Base-by-base conservation (phyloP, 352 stramenopile species). In the Thalassiosira mediterranea region DNA sequence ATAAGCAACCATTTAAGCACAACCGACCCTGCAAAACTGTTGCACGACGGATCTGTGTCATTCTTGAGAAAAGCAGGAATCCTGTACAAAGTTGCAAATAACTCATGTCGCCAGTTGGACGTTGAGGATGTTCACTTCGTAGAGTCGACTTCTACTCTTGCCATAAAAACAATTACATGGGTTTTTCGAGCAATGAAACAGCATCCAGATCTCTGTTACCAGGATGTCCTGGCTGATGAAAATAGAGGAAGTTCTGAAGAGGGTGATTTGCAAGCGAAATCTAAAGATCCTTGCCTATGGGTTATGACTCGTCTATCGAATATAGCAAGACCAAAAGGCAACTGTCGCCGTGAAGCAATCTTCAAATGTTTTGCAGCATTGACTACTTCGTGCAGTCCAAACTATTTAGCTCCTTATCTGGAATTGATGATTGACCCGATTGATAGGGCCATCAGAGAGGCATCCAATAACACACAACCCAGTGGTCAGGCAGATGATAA, bases 341-440 rank as follows among this genome's bases (percentile, higher is more conserved):
- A 42, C 19, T 75, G 78, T 38, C 79, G 87, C 3, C 69, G 90
- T n/a, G 79, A 90, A 58, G 77, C 80, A 4, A 62, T 94, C 2
- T 94, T 91, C 73, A 94, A 94, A 53, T 91, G 85, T 44, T 94
- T 91, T 82, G 88, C 85, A 53, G 85, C 88, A 3, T 83, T 94
- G 53, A 76, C 68, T 26, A 69, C 64, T 19, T 74, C 53, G 13
- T 81, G 73, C 25, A 66, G 77, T 42, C 66, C 70, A 54, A 51
- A 86, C 8, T 25, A 88, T 21, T 65, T 94, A 10, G 64, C 56
- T 58, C 75, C 62, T 25, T 84, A 91, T 72, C 57, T 93, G 34
- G 78, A 88, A 71, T 62, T 94, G 31, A 90, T 94, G 63, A 81
- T 94, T 58, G 87, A 90, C 54, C 82, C 88, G 26, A 58, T 93